Percentiles rank a stretch among this genome's conserved stretches.
Evolutionary conservation across 768 basidiomycete genomes (phyloP).

Genomic region (Bullera alba): DNA sequence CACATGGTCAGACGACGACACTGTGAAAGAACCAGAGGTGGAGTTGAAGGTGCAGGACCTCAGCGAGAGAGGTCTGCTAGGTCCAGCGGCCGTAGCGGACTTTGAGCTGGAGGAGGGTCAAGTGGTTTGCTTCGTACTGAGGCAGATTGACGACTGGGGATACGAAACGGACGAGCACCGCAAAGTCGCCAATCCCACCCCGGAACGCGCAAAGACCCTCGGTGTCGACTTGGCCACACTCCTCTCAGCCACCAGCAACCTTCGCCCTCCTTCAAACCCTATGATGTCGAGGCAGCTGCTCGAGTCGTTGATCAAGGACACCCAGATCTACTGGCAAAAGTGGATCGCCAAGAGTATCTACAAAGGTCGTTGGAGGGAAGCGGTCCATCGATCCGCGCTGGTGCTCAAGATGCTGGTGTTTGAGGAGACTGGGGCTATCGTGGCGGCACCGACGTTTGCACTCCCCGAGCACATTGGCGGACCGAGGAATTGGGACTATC

Average conservation of each 20-base stretch:
- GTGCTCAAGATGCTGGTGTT: slow-evolving; percentile 87
- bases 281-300: slow-evolving; percentile 53
- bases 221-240: slow-evolving; percentile 54
- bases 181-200: slow-evolving; percentile 46
- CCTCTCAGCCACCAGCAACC: slow-evolving; percentile 50
- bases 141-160: slow-evolving; percentile 55
- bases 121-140: slow-evolving; percentile 76
- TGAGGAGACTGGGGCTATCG: slow-evolving; percentile 86
- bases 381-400: slow-evolving; percentile 85
- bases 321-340: slow-evolving; percentile 73
- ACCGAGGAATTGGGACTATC: slow-evolving; percentile 63
- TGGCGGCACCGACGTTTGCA: slow-evolving; percentile 92
- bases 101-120: slow-evolving; percentile 75
- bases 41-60: slow-evolving; percentile 58
- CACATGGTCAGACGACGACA: slow-evolving; percentile 55
- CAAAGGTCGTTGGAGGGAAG: slow-evolving; percentile 89
- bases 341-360: slow-evolving; percentile 91
- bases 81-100: slow-evolving; percentile 56
- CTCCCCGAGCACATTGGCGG: slow-evolving; percentile 88
- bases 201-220: slow-evolving; percentile 48
- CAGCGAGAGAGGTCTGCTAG: slow-evolving; percentile 61
- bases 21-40: slow-evolving; percentile 52
- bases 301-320: slow-evolving; percentile 50
- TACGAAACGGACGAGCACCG: slow-evolving; percentile 34
- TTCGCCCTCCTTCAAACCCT: slow-evolving; percentile 62